Evolutionary conservation across 768 basidiomycete species (phyloP).

Genomic region (Amanita brunnescens): DNA sequence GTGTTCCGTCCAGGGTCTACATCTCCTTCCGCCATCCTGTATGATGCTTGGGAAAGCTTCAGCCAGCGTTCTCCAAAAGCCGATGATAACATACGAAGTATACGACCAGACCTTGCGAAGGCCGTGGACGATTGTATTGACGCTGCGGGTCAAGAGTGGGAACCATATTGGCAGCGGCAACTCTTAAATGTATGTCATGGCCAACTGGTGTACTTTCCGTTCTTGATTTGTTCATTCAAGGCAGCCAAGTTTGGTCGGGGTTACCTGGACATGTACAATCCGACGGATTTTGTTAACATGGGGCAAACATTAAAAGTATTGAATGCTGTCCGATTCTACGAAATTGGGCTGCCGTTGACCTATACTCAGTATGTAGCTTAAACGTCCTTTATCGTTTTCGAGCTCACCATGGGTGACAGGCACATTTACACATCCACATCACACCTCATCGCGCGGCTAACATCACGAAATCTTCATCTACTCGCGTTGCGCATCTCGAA

Average conservation of each 20-base stretch:
- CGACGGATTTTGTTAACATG: slow-evolving; percentile 87
- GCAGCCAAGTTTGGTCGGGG: slow-evolving; percentile 96
- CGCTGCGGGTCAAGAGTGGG: slow-evolving; percentile 89
- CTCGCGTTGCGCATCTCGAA: slow-evolving; percentile 87
- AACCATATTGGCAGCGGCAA: slow-evolving; percentile 80
- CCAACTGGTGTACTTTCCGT: background rate
- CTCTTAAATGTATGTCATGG: slow-evolving; percentile 57
- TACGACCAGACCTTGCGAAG: slow-evolving; percentile 74
- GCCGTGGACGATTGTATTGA: slow-evolving; percentile 92
- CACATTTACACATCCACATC: slow-evolving; percentile 76
- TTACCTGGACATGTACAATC: slow-evolving; percentile 88
- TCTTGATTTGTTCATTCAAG: slow-evolving; percentile 26
- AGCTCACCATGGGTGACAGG: slow-evolving; percentile 31
- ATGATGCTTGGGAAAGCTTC: slow-evolving; percentile 89
- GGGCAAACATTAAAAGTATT: slow-evolving; percentile 89
- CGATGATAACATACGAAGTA: slow-evolving; percentile 85
- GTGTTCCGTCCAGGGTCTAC: slow-evolving; percentile 92
- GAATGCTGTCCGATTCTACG: slow-evolving; percentile 86
- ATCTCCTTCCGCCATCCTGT: slow-evolving; percentile 84
- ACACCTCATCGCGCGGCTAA: slow-evolving; percentile 74
- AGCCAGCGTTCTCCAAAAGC: slow-evolving; percentile 79
- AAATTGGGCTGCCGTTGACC: slow-evolving; percentile 90
- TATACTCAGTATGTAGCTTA: slow-evolving; percentile 65
- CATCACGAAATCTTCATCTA: slow-evolving; percentile 82
- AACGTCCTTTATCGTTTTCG: background rate